Conservation (phyloP, 1,139 yeast genomes). For the Tardiomyces blankii region DNA sequence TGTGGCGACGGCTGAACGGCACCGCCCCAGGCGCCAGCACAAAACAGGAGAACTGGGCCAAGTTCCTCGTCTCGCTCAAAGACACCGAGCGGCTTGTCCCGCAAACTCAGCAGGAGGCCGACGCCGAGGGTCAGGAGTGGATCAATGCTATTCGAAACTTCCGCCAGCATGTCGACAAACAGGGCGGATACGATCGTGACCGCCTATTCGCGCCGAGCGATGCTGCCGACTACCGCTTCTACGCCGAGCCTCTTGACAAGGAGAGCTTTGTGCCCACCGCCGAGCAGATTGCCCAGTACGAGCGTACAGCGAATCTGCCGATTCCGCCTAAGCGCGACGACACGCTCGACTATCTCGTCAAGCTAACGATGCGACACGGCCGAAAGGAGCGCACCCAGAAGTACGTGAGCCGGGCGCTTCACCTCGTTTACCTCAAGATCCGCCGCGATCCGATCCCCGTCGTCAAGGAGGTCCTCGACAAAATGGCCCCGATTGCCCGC, state of each 20-base stretch:
- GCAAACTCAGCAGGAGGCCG: conserved; percentile 20
- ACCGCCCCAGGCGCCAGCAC: background rate
- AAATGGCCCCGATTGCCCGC: conserved; percentile 75
- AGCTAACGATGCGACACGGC: conserved; percentile 89
- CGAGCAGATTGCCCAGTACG: conserved; percentile 48
- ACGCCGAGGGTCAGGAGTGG: conserved; percentile 58
- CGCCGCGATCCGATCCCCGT: conserved; percentile 69
- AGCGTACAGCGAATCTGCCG: conserved; percentile 37
- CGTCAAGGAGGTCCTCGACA: conserved; percentile 64
- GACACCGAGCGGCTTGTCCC: background rate
- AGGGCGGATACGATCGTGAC: conserved; percentile 23
- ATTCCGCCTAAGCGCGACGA: conserved; percentile 61
- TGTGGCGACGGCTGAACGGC: background rate
- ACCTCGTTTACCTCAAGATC: conserved; percentile 61
- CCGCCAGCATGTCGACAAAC: conserved; percentile 33
- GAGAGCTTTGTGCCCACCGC: conserved; percentile 34
- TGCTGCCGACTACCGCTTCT: background rate
- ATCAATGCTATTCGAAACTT: conserved; percentile 47
- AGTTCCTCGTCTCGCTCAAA: background rate
- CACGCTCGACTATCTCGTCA: conserved; percentile 64
- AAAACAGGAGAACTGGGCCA: background rate
- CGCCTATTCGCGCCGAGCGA: conserved; percentile 21
- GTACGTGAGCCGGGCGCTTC: conserved; percentile 64
- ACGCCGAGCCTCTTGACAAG: background rate
- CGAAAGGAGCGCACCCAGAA: conserved; percentile 74